phyloP scores from a whole-genome alignment of 306 rosid genomes.

The Cucumis cinereus region DNA sequence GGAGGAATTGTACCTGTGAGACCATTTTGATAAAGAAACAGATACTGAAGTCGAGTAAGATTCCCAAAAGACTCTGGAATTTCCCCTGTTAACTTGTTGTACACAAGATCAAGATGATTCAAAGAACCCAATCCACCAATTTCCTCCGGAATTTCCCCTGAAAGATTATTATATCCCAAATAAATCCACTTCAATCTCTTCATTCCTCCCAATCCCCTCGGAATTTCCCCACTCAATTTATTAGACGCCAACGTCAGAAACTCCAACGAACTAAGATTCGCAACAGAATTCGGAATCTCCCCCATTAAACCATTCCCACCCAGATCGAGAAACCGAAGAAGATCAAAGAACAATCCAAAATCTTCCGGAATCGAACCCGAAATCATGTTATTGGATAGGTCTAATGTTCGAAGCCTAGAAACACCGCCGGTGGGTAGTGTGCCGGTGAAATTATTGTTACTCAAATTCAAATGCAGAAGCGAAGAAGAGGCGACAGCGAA shows the following conservation, averaged over 20 bases:
- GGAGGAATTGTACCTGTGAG: slow-evolving; percentile 49
- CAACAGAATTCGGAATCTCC: slow-evolving; percentile 46
- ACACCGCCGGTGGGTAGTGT: slow-evolving; percentile 33
- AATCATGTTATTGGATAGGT: slow-evolving; percentile 85
- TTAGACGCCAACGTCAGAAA: slow-evolving; percentile 76
- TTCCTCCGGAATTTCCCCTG: slow-evolving; percentile 59
- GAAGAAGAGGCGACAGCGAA: slow-evolving; percentile 15
- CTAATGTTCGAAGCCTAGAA: slow-evolving; percentile 36
- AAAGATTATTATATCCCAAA: slow-evolving; percentile 76
- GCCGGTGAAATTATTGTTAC: slow-evolving; percentile 81
- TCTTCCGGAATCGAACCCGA: slow-evolving; percentile 48
- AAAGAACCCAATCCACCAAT: slow-evolving; percentile 41
- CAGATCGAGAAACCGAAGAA: slow-evolving; percentile 56
- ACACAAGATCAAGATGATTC: slow-evolving; percentile 77
- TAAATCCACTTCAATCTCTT: slow-evolving; percentile 65
- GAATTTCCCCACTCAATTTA: slow-evolving; percentile 53
- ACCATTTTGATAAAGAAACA: slow-evolving; percentile 75
- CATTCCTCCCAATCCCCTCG: slow-evolving; percentile 32
- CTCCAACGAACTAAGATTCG: slow-evolving; percentile 40
- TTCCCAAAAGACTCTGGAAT: slow-evolving; percentile 61
- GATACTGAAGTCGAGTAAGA: slow-evolving; percentile 48
- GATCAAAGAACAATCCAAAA: slow-evolving; percentile 36
- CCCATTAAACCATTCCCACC: slow-evolving; percentile 75
- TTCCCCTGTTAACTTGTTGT: slow-evolving; percentile 65
- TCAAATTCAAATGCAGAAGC: slow-evolving; percentile 57